Percentiles rank a stretch among this genome's conserved stretches.
phyloP scores from a whole-genome alignment of 2,329 filamentous ascomycete species.

The Dissoconium aciculare region DNA sequence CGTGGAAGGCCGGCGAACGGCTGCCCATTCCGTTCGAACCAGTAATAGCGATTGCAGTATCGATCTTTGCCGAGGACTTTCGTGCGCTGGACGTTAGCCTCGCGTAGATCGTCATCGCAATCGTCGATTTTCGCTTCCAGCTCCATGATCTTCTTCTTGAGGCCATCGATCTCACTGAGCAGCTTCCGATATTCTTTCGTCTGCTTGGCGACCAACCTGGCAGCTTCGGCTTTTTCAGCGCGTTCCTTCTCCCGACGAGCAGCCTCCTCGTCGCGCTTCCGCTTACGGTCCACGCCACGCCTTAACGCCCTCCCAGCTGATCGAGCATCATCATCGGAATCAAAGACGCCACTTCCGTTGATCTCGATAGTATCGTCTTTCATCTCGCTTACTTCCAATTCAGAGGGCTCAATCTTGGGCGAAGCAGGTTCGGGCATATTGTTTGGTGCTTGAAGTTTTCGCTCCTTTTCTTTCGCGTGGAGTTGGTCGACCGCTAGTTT shows the following conservation, averaged over 20 bases:
- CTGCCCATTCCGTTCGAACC: conserved; percentile 98
- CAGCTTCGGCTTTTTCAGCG: conserved; percentile 41
- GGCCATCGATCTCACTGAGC: conserved; percentile 75
- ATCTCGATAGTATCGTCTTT: conserved; percentile 39
- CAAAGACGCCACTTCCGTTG: conserved; percentile 36
- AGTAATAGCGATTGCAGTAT: conserved; percentile 98
- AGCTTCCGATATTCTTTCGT: conserved; percentile 81
- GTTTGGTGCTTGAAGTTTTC: conserved; percentile 56
- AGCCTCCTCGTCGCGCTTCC: conserved; percentile 41
- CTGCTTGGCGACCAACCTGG: conserved; percentile 51
- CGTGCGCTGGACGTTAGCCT: conserved; percentile 84
- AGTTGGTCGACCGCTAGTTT: conserved; percentile 46
- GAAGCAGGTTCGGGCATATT: conserved; percentile 49
- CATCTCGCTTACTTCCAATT: conserved; percentile 27
- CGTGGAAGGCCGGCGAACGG: conserved; percentile 76
- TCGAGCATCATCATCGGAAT: conserved; percentile 55
- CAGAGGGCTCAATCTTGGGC: conserved; percentile 29
- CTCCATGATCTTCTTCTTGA: conserved; percentile 62
- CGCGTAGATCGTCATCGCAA: conserved; percentile 81
- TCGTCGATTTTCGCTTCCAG: conserved; percentile 75
- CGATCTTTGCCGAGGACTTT: conserved; percentile 82
- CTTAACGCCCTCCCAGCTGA: conserved; percentile 42
- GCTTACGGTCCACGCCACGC: conserved; percentile 45
- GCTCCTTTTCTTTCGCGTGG: conserved; percentile 18
- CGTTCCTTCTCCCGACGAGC: conserved; percentile 54